Base-by-base conservation (phyloP, 2,329 filamentous ascomycete genomes). In the Thelonectria blattea region DNA sequence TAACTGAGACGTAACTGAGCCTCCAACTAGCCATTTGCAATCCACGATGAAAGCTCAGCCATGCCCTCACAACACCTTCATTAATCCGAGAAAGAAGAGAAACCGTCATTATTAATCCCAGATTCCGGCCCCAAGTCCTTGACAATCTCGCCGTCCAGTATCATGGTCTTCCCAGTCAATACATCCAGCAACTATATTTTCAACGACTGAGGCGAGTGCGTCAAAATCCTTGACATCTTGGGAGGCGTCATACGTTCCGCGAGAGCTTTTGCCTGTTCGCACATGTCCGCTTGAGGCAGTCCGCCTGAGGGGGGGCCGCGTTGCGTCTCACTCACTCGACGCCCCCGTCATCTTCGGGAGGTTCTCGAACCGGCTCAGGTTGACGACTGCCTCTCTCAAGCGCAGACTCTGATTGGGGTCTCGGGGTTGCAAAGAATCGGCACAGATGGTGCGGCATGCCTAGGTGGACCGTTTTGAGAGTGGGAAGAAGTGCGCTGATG, bases 401-500 rank as follows among this genome's bases (percentile, higher is more conserved):
- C 30, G 39, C 12, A 69, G 52, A 20, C 2, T 60, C 3, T 45
- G 39, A 22, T 27, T 49, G 11, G 47, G 7, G 41, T 62, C 43
- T 42, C 6, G 54, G 6, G 64, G 65, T n/a, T 62, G 64, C 17
- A 69, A 47, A 20, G 48, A 62, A 27, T 65, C 58, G 3, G 58
- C 65, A 27, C 66, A 69, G 37, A 69, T 64, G 49, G 6, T 65
- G 52, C 52, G n/a, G 60, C 58, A 63, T 60, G 18, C 64, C 58
- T 34, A 68, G 20, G 46, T 63, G 63, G 53, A 69, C 62, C 42
- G 34, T 58, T 51, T 9, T 51, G 48, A 68, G 62, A 37, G 39
- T 55, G 41, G n/a, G 14, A 51, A 65, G 64, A 45, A 65, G 57
- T 45, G 52, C n/a, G 22, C 61, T 53, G 39, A 68, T 62, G 11